Conservation (phyloP, 352 stramenopile genomes). For the Pythium aristosporum region DNA sequence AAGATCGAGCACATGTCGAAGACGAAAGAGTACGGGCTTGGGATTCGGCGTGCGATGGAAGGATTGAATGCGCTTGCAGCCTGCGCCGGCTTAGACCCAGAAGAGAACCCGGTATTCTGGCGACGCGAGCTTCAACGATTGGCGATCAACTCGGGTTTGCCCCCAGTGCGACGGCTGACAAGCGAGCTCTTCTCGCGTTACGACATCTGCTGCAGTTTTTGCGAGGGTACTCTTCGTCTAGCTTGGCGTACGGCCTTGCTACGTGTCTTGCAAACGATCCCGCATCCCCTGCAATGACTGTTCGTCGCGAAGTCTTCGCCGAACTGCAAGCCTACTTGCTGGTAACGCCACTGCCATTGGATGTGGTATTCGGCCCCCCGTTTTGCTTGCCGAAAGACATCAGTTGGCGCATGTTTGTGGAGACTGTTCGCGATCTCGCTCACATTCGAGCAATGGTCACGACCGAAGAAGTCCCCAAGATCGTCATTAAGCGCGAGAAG, state of each 20-base stretch:
- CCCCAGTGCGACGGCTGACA: background rate
- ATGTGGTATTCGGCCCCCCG: background rate
- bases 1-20: background rate
- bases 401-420: background rate
- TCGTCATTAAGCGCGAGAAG: background rate
- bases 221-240: background rate
- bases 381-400: background rate
- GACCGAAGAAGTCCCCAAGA: background rate
- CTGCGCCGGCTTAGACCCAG: slow-evolving; percentile 5
- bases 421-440: background rate
- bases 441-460: background rate
- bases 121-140: background rate
- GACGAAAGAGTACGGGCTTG: background rate
- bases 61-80: slow-evolving; percentile 1
- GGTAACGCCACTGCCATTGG: background rate
- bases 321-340: background rate
- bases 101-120: slow-evolving; percentile 5
- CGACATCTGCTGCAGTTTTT: background rate
- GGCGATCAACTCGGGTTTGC: too few species aligned
- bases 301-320: background rate
- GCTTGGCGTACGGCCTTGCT: background rate
- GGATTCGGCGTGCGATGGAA: background rate
- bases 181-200: background rate
- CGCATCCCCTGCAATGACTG: background rate
- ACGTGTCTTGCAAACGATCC: background rate